Evolutionary conservation across 768 basidiomycete species (phyloP).

Genomic region (Rhizopogon vinicolor): DNA sequence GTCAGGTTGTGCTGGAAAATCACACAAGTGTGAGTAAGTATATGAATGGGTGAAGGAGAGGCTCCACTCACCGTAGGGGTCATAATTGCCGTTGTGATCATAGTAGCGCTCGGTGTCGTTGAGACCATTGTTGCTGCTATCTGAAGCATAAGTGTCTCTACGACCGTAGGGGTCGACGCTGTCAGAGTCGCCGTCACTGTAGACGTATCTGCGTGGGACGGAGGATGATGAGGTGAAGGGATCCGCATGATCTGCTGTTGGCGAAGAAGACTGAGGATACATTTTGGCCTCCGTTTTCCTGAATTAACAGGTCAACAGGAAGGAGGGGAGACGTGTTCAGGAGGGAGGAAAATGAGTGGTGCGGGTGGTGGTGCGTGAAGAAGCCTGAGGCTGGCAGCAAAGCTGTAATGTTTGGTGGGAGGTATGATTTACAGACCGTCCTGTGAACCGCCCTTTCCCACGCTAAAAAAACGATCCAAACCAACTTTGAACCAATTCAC

Average conservation of each 20-base stretch:
- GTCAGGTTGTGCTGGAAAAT: conserved; percentile 61
- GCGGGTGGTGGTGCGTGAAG: neutral
- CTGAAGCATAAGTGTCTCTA: conserved; percentile 67
- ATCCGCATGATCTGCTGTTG: conserved; percentile 60
- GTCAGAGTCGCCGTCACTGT: conserved; percentile 77
- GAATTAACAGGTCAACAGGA: conserved; percentile 9
- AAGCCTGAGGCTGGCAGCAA: neutral
- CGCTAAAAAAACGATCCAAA: conserved; percentile 8
- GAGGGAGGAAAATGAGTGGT: conserved; percentile 9
- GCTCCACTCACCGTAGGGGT: conserved; percentile 49
- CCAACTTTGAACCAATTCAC: conserved; percentile 4
- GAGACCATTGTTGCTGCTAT: conserved; percentile 57
- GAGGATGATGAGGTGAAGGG: conserved; percentile 50
- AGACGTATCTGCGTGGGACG: conserved; percentile 39
- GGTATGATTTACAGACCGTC: neutral
- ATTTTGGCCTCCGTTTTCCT: conserved; percentile 19
- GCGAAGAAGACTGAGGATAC: conserved; percentile 54
- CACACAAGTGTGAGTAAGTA: conserved; percentile 9
- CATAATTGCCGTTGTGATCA: conserved; percentile 60
- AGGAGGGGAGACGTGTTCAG: conserved; percentile 9
- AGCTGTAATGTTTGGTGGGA: neutral
- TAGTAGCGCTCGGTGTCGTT: conserved; percentile 51
- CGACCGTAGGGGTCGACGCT: conserved; percentile 55
- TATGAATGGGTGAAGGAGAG: conserved; percentile 1
- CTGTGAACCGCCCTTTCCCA: conserved; percentile 23